A percentile compares a stretch with the other conserved stretches of the same genome.
These are phyloP conservation scores for Talaromyces sp. DNA, from an alignment of 2,329 filamentous ascomycete species.

Conservation along the genomic window DNA sequence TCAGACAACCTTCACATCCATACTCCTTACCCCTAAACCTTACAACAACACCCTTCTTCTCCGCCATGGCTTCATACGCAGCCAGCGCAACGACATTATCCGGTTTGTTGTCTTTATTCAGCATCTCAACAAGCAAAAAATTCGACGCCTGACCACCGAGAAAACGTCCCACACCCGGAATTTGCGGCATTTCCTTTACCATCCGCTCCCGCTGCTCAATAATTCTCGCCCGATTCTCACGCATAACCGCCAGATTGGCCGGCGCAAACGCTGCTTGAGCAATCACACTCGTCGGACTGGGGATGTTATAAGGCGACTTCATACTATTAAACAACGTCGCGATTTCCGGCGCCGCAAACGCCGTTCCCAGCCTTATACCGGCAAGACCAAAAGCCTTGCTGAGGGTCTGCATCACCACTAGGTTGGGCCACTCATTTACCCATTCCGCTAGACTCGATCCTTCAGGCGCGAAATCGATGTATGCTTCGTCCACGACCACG, in stretches of 20 bases:
- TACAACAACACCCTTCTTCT: constrained; percentile 85
- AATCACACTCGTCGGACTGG: constrained; percentile 79
- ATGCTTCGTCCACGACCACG: constrained; percentile 91
- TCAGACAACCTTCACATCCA: constrained; percentile 82
- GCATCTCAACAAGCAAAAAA: constrained; percentile 86
- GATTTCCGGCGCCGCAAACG: constrained; percentile 73
- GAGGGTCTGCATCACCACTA: constrained; percentile 98
- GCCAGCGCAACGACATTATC: constrained; percentile 75
- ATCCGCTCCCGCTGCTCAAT: constrained; percentile 75
- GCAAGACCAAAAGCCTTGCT: constrained; percentile 96
- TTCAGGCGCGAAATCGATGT: constrained; percentile 86
- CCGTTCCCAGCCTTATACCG: constrained; percentile 84
- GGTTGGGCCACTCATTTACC: constrained; percentile 88
- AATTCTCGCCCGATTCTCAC: constrained; percentile 65
- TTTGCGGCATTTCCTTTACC: constrained; percentile 67
- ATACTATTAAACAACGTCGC: constrained; percentile 82
- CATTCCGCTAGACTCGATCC: constrained; percentile 82
- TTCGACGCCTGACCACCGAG: constrained; percentile 80
- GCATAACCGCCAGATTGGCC: constrained; percentile 71
- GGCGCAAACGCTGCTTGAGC: constrained; percentile 70
- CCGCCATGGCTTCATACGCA: constrained; percentile 81
- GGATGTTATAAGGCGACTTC: constrained; percentile 95
- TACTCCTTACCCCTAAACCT: constrained; percentile 90
- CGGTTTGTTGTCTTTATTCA: constrained; percentile 68
- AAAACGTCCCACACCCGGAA: constrained; percentile 77